Percentiles rank a stretch among this genome's conserved stretches.
phyloP scores from a whole-genome alignment of 2,329 filamentous ascomycete genomes.

The Thermoascus crustaceus region DNA sequence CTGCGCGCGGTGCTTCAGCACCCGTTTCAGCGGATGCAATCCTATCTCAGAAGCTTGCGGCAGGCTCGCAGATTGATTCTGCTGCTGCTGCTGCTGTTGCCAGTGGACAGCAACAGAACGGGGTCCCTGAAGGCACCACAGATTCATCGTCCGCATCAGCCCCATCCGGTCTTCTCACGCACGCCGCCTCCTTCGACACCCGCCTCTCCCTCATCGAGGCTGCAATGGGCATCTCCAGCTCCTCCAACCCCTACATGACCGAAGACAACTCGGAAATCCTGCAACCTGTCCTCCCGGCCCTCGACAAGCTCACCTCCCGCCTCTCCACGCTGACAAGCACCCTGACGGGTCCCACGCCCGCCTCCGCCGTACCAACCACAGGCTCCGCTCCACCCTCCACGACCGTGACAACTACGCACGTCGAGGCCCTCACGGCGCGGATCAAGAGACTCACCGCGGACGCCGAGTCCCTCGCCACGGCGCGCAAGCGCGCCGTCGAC shows the following conservation, averaged over 20 bases:
- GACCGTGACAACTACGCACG: slow-evolving; percentile 31
- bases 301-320: slow-evolving; percentile 73
- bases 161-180: slow-evolving; percentile 54
- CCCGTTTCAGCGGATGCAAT: slow-evolving; percentile 26
- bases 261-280: slow-evolving; percentile 44
- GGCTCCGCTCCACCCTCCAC: slow-evolving; percentile 14
- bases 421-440: slow-evolving; percentile 36
- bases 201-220: slow-evolving; percentile 72
- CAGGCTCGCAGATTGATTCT: slow-evolving; percentile 7
- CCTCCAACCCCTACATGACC: slow-evolving; percentile 48
- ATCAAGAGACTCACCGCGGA: slow-evolving; percentile 38
- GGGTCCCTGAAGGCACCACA: slow-evolving; percentile 4
- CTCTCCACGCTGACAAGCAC: slow-evolving; percentile 60
- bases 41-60: slow-evolving; percentile 27
- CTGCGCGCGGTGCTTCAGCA: slow-evolving; percentile 18
- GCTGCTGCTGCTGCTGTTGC: slow-evolving; percentile 2
- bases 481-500: slow-evolving; percentile 36
- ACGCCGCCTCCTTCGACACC: slow-evolving; percentile 80
- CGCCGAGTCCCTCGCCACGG: slow-evolving; percentile 35
- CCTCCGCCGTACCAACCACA: slow-evolving; percentile 17
- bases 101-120: no score
- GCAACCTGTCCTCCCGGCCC: slow-evolving; percentile 68
- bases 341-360: slow-evolving; percentile 28
- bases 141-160: slow-evolving; percentile 7
- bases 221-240: slow-evolving; percentile 67